Evolutionary conservation across 805 yeast species (phyloP), one percentile per base, ranked within the genome.

Genomic region (Kodamaea kaohsiungensis): DNA sequence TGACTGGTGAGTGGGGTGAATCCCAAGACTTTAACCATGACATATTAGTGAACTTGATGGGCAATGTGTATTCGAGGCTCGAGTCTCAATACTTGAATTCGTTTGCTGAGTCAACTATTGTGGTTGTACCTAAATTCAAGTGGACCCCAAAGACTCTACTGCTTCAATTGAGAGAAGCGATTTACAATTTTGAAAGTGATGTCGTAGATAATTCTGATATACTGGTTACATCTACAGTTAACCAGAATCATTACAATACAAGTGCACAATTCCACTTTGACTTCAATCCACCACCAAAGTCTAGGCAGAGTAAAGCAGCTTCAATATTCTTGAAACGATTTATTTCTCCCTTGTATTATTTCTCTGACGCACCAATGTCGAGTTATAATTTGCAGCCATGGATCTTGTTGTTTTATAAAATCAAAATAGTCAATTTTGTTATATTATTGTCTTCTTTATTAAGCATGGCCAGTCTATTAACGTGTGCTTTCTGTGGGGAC

Each of bases 31-130:
- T 33, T 13, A 19, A 47, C 4, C 13, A 59, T 49, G 52, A 46
- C 1, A 9, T 51, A 2, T 43, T 59, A 25, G 27, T 43, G n/a
- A 52, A 48, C 8, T 12, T 61, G 18, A 16, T 62, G 15, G 50
- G 51, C 37, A 63, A 60, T 38, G 51, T 59, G 19, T 68, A 67
- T 51, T 25, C 62, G 37, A 56, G 67, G 46, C 55, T 59, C 48
- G 65, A 66, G 58, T 52, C 56, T 1, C 37, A 43, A 4, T 67
- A 67, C 52, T 19, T 63, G 9, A 39, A 27, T 7, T 15, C 30
- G 5, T 25, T 46, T 15, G 13, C 16, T 16, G 49, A 59, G 3
- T 39, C 57, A 8, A 64, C 69, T 7, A 62, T 68, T n/a, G 48
- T 57, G 0, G 56, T 61, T 8, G 53, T 51, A 13, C 72, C 71